Evolutionary conservation across 371 early-diverging fungal species (phyloP), one percentile per base, ranked within the genome.

Genomic region (Mucor saturninus): DNA sequence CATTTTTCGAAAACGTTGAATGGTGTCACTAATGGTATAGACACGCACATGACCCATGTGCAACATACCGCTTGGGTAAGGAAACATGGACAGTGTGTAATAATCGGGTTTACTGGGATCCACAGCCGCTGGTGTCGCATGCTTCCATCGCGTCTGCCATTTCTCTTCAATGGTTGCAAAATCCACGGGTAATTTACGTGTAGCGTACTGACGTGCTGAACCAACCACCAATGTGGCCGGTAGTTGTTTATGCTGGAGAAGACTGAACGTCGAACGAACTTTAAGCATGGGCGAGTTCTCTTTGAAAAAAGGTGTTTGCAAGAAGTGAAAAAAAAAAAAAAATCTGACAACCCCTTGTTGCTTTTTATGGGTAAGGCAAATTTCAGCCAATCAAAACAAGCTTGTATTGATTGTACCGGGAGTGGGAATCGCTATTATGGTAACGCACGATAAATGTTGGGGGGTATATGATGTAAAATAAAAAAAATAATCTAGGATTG

Each of bases 41-140:
- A 96, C 95, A 40, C 97, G 86, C 8, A 95, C 92, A 72, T 96
- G 97, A 0, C 98, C 97, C 94, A 97, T 93, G 72, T 96, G 98
- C 42, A 97, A 81, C 67, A 84, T 81, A 4, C 98, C 97, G 11
- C 92, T 92, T 4, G 98, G 98, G 66, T 97, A 97, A 5, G 98
- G 98, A 65, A 96, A 97, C 98, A 97, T 97, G 61, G 90, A 83
- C 5, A 97, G 80, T 8, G 93, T 83, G 61, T 97, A 97, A 62
- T 84, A 92, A 49, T 85, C 87, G 45, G 85, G 79, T 32, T 71
- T 71, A 14, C 54, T 61, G 31, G 71, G 46, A 53, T 61, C 56
- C 0, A 46, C 38, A 9, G 14, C 38, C n/a, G 62, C 56, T 13
- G 65, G 42, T 8, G 53, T 28, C 5, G 26, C 38, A 32, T 77